Conservation (phyloP, 192 early-diverging fungal species). For the Coemansia biformis region DNA sequence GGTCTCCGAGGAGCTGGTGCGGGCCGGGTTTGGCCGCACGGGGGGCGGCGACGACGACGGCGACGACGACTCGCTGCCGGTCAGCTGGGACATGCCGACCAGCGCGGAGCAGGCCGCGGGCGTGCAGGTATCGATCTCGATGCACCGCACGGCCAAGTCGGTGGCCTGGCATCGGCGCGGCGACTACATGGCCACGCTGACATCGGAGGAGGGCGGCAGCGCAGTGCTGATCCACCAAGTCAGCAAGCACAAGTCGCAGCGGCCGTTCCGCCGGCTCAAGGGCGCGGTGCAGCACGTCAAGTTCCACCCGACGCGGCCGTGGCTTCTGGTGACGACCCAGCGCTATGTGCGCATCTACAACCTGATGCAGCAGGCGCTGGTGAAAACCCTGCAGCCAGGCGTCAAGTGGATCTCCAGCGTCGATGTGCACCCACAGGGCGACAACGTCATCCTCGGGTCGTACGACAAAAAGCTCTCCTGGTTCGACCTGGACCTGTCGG, state of each 20-base stretch:
- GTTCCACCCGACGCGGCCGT: constrained; percentile 91
- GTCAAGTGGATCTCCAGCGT: constrained; percentile 95
- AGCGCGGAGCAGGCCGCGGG: constrained; percentile 48
- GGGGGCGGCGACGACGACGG: constrained; percentile 21
- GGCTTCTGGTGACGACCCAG: constrained; percentile 93
- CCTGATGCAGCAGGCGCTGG: constrained; percentile 77
- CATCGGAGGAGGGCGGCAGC: constrained; percentile 67
- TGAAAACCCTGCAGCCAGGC: constrained; percentile 78
- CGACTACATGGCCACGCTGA: constrained; percentile 88
- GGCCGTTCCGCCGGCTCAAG: constrained; percentile 86
- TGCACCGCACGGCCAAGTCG: constrained; percentile 64
- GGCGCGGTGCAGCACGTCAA: constrained; percentile 79
- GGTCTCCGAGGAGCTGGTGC: constrained; percentile 40
- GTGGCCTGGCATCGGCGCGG: constrained; percentile 94
- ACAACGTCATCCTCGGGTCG: constrained; percentile 92
- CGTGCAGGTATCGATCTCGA: constrained; percentile 48
- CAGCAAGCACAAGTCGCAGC: constrained; percentile 79
- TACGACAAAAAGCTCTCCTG: constrained; percentile 94
- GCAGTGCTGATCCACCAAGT: constrained; percentile 88
- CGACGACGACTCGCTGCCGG: constrained; percentile 28
- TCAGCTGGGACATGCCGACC: constrained; percentile 54
- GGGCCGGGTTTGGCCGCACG: constrained; percentile 24
- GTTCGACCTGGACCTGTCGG: constrained; percentile 94
- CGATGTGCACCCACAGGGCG: constrained; percentile 90
- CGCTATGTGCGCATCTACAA: constrained; percentile 91